Conservation (phyloP, 345 rosid genomes). For the Camelina neglecta region DNA sequence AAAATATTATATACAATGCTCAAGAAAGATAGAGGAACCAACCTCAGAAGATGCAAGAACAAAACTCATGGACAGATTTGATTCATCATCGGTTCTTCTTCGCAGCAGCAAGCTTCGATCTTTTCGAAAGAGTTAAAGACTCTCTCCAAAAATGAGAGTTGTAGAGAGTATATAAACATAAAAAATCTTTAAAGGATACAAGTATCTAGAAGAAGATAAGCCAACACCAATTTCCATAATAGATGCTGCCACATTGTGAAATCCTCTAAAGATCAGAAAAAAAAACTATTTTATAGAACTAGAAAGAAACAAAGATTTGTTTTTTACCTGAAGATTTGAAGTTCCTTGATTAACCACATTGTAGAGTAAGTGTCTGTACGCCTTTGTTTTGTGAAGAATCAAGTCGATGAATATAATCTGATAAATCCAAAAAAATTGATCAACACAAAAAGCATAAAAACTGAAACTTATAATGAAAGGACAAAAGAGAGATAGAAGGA, state of each 20-base stretch:
- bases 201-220: constrained; percentile 74
- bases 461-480: background rate
- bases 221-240: constrained; percentile 61
- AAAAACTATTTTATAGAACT: background rate
- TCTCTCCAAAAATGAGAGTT: constrained; percentile 32
- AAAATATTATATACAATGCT: background rate
- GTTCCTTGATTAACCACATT: constrained; percentile 63
- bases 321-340: constrained; percentile 55
- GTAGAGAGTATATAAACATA: background rate
- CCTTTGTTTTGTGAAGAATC: constrained; percentile 81
- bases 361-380: constrained; percentile 75
- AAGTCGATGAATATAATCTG: constrained; percentile 85
- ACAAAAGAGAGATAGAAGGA: background rate
- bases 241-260: constrained; percentile 59
- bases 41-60: constrained; percentile 35
- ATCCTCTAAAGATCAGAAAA: constrained; percentile 26
- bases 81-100: constrained; percentile 50
- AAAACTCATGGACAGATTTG: constrained; percentile 49
- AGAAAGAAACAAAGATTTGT: background rate
- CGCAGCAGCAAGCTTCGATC: constrained; percentile 63
- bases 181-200: constrained; percentile 61
- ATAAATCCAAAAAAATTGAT: background rate
- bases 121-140: constrained; percentile 56
- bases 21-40: background rate
- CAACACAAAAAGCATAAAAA: constrained; percentile 7